Conservation (phyloP, 805 yeast genomes). For the Wilhelminamyces savonicus region DNA sequence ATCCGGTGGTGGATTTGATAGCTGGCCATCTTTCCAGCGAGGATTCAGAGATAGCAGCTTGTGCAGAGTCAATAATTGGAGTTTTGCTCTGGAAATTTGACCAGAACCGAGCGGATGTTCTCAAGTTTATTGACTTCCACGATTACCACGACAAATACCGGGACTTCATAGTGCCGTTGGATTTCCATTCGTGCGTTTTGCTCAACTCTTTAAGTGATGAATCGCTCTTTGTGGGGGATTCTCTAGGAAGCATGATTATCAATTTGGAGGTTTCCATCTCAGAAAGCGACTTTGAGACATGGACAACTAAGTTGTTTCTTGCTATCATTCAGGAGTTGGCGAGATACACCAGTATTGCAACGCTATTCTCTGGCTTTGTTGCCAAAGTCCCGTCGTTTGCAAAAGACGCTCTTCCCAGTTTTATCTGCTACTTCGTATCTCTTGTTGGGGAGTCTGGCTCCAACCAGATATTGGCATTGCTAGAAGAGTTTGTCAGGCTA, state of each 20-base stretch:
- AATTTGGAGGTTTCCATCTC: slow-evolving; percentile 6
- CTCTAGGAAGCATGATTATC: slow-evolving; percentile 6
- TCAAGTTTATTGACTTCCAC: slow-evolving; percentile 16
- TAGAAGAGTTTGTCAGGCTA: slow-evolving; percentile 6
- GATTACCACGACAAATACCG: slow-evolving; percentile 6
- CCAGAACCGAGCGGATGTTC: slow-evolving; percentile 8
- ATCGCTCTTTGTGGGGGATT: slow-evolving; percentile 6
- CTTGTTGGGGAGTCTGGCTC: slow-evolving; percentile 7
- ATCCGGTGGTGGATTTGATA: slow-evolving; percentile 20
- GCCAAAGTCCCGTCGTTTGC: slow-evolving; percentile 17
- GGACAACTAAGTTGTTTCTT: slow-evolving; percentile 25
- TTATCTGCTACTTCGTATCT: slow-evolving; percentile 18
- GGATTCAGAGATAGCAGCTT: slow-evolving; percentile 13
- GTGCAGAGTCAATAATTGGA: slow-evolving; percentile 37
- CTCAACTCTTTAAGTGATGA: slow-evolving; percentile 20
- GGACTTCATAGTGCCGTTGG: slow-evolving; percentile 24
- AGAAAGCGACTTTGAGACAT: slow-evolving; percentile 13
- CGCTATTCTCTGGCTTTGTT: slow-evolving; percentile 27
- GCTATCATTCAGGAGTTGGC: slow-evolving; percentile 28
- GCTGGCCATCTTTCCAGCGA: slow-evolving; percentile 7
- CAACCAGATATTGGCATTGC: no score
- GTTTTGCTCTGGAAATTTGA: slow-evolving; percentile 24
- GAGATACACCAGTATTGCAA: slow-evolving; percentile 18
- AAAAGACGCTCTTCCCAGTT: slow-evolving; percentile 14
- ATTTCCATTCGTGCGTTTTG: slow-evolving; percentile 26